phyloP scores from a whole-genome alignment of 441 rosid genomes.

The Isatis lusitanica region DNA sequence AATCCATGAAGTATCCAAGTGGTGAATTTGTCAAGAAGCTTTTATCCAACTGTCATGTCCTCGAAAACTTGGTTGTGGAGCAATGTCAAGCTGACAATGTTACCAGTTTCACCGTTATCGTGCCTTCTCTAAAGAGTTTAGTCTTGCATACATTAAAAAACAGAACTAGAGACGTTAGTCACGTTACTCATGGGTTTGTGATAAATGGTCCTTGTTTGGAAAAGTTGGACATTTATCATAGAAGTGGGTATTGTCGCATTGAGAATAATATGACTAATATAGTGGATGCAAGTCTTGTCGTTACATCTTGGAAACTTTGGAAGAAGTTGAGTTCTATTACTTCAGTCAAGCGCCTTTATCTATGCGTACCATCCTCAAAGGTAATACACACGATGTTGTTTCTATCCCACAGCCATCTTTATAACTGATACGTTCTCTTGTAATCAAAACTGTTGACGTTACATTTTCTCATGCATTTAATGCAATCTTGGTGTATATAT shows the following conservation, averaged over 20 bases:
- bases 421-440: neutral
- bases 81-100: slow-evolving; percentile 6
- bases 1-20: slow-evolving; percentile 3
- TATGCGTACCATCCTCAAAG: neutral
- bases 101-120: neutral
- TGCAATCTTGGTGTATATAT: neutral
- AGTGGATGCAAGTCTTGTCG: neutral
- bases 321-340: neutral
- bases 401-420: neutral
- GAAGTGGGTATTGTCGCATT: neutral
- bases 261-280: neutral
- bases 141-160: neutral
- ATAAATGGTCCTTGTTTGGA: slow-evolving; percentile 18
- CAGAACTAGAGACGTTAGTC: too few species aligned
- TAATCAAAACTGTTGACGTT: neutral
- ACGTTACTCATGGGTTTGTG: neutral
- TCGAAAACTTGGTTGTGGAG: neutral
- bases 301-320: neutral
- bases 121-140: slow-evolving; percentile 7
- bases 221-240: neutral
- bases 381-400: neutral
- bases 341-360: slow-evolving; percentile 8
- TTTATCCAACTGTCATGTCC: slow-evolving; percentile 18
- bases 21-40: slow-evolving; percentile 9
- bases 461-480: neutral